phyloP scores from a whole-genome alignment of 805 yeast species.

The Spathaspora girioi region DNA sequence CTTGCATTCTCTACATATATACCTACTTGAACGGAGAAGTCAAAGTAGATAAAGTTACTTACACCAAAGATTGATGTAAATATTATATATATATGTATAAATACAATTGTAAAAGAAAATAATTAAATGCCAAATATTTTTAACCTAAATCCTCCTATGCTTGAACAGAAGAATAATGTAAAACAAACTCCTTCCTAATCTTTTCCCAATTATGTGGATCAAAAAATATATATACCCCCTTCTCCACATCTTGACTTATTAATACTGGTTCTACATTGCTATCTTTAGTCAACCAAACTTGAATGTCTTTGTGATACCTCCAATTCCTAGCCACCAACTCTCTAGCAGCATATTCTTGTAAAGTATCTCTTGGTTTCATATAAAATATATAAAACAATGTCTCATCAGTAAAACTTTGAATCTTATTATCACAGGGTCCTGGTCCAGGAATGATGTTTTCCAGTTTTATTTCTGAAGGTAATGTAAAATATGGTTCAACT shows the following conservation, averaged over 20 bases:
- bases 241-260: constrained; percentile 74
- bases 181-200: constrained; percentile 65
- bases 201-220: constrained; percentile 97
- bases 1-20: constrained; percentile 81
- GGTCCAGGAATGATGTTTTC: constrained; percentile 35
- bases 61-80: constrained; percentile 23
- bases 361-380: constrained; percentile 85
- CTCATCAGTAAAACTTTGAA: constrained; percentile 75
- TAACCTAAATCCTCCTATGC: constrained; percentile 11
- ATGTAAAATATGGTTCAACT: constrained; percentile 76
- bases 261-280: constrained; percentile 85
- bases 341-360: constrained; percentile 91
- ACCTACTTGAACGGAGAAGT: constrained; percentile 78
- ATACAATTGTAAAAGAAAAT: background rate
- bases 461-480: constrained; percentile 48
- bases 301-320: constrained; percentile 94
- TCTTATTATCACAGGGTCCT: constrained; percentile 45
- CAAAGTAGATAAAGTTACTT: constrained; percentile 78
- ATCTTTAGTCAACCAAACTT: constrained; percentile 95
- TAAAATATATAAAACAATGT: constrained; percentile 91
- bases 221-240: constrained; percentile 90
- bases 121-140: background rate
- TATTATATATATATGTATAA: background rate
- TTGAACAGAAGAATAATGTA: constrained; percentile 43
- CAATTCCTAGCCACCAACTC: constrained; percentile 91